Conservation (phyloP, 495 filamentous ascomycete genomes). For the Parachaetomium inaequale region DNA sequence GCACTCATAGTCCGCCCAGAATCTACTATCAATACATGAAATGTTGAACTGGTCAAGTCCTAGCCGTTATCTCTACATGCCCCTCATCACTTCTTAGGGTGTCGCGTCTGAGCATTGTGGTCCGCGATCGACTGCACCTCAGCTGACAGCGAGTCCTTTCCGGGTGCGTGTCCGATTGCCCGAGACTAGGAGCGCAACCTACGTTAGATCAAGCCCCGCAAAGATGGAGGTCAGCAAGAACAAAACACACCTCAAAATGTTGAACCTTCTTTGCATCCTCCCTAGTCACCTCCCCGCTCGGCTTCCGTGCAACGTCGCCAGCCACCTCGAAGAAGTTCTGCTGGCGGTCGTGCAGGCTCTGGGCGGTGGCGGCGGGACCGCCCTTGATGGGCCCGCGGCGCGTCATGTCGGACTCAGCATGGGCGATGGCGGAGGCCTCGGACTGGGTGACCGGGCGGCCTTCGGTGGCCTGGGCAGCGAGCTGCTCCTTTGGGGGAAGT, state of each 20-base stretch:
- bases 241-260: slow-evolving; percentile 28
- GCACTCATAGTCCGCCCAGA: no score
- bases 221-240: background rate
- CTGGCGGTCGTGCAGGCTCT: slow-evolving; percentile 33
- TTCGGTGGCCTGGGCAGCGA: slow-evolving; percentile 22
- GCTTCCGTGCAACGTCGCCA: slow-evolving; percentile 33
- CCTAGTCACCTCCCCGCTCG: slow-evolving; percentile 26
- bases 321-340: slow-evolving; percentile 31
- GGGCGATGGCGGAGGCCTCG: slow-evolving; percentile 26
- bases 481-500: slow-evolving; percentile 26
- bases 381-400: slow-evolving; percentile 27
- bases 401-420: slow-evolving; percentile 28
- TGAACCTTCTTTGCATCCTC: slow-evolving; percentile 32
- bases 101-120: slow-evolving; percentile 18
- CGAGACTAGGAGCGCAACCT: slow-evolving; percentile 19
- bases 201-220: background rate
- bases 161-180: slow-evolving; percentile 23
- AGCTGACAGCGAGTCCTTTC: slow-evolving; percentile 30
- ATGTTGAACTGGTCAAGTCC: no score
- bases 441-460: slow-evolving; percentile 26
- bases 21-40: no score
- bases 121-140: slow-evolving; percentile 34
- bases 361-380: slow-evolving; percentile 28
- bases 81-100: background rate
- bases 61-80: no score